Percentiles rank a stretch among this genome's conserved stretches.
Evolutionary conservation across 192 early-diverging fungal species (phyloP).

Genomic region (Haplosporangium gracile): DNA sequence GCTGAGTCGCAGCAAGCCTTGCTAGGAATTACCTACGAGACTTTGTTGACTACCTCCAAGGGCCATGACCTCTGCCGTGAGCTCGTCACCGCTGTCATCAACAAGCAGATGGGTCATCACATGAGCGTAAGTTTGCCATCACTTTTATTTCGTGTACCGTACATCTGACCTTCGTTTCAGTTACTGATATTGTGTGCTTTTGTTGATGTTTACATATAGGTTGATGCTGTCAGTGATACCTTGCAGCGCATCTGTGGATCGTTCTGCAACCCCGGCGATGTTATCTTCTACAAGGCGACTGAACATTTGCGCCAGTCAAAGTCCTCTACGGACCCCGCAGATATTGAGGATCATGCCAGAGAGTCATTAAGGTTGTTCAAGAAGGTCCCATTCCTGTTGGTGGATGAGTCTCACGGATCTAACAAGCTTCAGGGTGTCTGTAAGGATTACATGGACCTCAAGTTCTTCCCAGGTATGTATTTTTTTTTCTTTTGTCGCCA

Average conservation of each 20-base stretch:
- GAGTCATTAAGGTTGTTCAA: slow-evolving; percentile 60
- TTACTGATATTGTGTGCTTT: background rate
- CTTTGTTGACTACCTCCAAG: slow-evolving; percentile 62
- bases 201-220: background rate
- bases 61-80: slow-evolving; percentile 71
- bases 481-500: background rate
- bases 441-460: slow-evolving; percentile 61
- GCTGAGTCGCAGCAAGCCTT: slow-evolving; percentile 62
- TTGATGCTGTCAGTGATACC: slow-evolving; percentile 68
- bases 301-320: slow-evolving; percentile 67
- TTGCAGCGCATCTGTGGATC: slow-evolving; percentile 73
- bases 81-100: slow-evolving; percentile 76
- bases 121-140: slow-evolving; percentile 59
- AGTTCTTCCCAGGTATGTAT: slow-evolving; percentile 42
- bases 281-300: slow-evolving; percentile 74
- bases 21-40: slow-evolving; percentile 66
- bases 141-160: background rate
- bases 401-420: slow-evolving; percentile 59
- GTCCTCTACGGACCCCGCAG: slow-evolving; percentile 61
- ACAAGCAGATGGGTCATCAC: slow-evolving; percentile 65
- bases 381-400: slow-evolving; percentile 59
- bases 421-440: slow-evolving; percentile 64
- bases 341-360: slow-evolving; percentile 49
- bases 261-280: slow-evolving; percentile 74
- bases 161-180: background rate